Evolutionary conservation across 768 basidiomycete species (phyloP), one percentile per base, ranked within the genome.

Genomic region (Daedaleopsis sinensis): DNA sequence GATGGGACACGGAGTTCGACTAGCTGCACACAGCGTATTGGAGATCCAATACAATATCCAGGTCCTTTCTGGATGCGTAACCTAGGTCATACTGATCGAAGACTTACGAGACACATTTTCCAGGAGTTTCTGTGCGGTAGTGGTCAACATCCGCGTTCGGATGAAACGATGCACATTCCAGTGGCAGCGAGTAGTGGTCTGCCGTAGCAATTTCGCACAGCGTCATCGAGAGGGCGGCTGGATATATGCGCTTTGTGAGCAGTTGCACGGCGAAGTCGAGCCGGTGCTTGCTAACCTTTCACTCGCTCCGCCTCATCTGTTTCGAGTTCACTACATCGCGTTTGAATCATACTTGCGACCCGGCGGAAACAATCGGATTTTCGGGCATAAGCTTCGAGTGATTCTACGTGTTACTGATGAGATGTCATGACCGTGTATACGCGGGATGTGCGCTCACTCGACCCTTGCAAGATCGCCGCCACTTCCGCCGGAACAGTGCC

Each of bases 141-240:
- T 10, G 39, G 42, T 1, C 23, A 27, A 5, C 32, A 47, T 21
- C 44, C 39, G 39, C 11, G 10, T 42, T 10, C 19, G 24, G 7
- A 38, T 57, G n/a, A 59, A 58, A 47, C 35, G 48, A 50, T 65
- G 67, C 11, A 61, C 90, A 91, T 75, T 91, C 90, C 66, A 90
- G 74, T 3, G 90, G 90, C 18, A 83, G 73, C 1, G 87, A 79
- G 71, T 88, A 80, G 65, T 88, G 84, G 55, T 81, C 82, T 19
- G 89, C 90, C 1, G 89, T 92, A 19, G 85, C 83, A n/a, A 91
- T 75, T 73, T 92, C 90, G 71, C 90, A 92, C 43, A 92, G 76
- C 2, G 90, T 92, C 85, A 92, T 86, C 6, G 83, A 80, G 51
- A 91, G 89, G 1, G 90, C 88, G 67, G 84, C 90, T 91, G 57